phyloP scores from a whole-genome alignment of 768 basidiomycete genomes.

The Tylopilus subfusipes region DNA sequence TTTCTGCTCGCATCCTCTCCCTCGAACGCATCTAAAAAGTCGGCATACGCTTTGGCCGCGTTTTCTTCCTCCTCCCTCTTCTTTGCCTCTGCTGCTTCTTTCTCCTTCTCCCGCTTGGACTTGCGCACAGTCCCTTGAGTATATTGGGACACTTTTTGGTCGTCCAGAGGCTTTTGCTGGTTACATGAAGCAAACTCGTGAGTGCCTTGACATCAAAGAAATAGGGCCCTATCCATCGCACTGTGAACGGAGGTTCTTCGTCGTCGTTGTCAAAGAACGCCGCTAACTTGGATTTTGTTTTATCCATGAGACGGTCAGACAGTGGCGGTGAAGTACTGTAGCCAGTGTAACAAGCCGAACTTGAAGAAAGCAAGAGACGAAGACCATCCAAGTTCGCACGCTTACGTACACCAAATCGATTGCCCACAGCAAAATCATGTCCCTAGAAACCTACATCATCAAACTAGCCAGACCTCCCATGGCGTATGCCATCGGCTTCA shows the following conservation, averaged over 20 bases:
- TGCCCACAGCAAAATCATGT: not conserved
- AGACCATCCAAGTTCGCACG: slow-evolving; percentile 26
- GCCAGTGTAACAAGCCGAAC: not conserved
- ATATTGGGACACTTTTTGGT: slow-evolving; percentile 82
- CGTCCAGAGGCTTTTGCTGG: slow-evolving; percentile 84
- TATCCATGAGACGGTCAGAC: slow-evolving; percentile 27
- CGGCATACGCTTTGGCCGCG: slow-evolving; percentile 76
- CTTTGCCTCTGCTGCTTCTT: slow-evolving; percentile 89
- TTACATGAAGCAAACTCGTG: slow-evolving; percentile 51
- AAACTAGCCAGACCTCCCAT: slow-evolving; percentile 61
- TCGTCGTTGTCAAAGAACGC: slow-evolving; percentile 85
- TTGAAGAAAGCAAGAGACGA: not conserved
- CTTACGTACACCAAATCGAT: not conserved
- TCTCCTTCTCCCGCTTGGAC: slow-evolving; percentile 88
- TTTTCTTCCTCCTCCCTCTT: slow-evolving; percentile 78
- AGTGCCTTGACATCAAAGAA: slow-evolving; percentile 48
- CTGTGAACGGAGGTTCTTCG: slow-evolving; percentile 83
- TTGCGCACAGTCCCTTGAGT: slow-evolving; percentile 83
- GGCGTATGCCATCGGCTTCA: slow-evolving; percentile 92
- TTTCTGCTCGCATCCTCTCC: slow-evolving; percentile 56
- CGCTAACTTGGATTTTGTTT: slow-evolving; percentile 51
- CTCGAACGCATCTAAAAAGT: slow-evolving; percentile 83
- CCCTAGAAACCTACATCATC: slow-evolving; percentile 52
- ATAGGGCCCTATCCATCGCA: slow-evolving; percentile 80
- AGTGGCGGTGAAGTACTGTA: slow-evolving; percentile 1